These are phyloP conservation scores for Saccharomyces hybrid DNA, from an alignment of 1,139 yeast genomes.

Conservation along the genomic window DNA sequence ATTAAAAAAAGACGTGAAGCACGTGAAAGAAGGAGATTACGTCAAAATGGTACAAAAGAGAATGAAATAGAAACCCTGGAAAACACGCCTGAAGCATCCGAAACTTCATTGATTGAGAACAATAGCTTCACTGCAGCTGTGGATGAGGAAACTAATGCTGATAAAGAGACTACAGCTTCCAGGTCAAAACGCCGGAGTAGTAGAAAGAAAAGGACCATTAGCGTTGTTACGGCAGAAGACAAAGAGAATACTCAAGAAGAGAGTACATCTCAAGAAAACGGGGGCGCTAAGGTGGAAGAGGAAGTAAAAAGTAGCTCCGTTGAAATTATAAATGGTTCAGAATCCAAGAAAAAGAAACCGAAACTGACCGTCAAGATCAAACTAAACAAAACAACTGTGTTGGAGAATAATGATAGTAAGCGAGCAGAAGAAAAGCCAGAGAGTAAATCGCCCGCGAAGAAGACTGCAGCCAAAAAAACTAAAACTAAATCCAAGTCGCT, in stretches of 20 bases:
- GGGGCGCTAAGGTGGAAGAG: conserved; percentile 6
- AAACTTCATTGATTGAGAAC: neutral
- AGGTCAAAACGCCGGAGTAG: neutral
- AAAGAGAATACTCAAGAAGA: neutral
- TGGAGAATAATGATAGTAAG: conserved; percentile 4
- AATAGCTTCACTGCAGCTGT: neutral
- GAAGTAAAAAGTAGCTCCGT: conserved; percentile 15
- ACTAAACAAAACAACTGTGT: conserved; percentile 14
- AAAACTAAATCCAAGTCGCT: conserved; percentile 8
- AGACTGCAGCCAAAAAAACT: conserved; percentile 12
- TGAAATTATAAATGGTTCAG: conserved; percentile 3
- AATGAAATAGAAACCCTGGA: conserved; percentile 19
- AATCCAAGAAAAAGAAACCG: conserved; percentile 19
- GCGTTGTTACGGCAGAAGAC: neutral
- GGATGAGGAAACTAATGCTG: neutral
- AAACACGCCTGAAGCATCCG: conserved; percentile 17
- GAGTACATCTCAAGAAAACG: neutral
- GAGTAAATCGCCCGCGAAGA: conserved; percentile 4
- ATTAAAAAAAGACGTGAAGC: conserved; percentile 51
- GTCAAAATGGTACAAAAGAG: conserved; percentile 15
- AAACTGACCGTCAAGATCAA: conserved; percentile 22
- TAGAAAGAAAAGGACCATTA: neutral
- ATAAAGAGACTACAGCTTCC: neutral
- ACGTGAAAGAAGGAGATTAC: conserved; percentile 32
- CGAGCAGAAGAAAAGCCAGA: neutral